Evolutionary conservation across 1,284 basidiomycete species (phyloP).

Genomic region (Chiua sp.): DNA sequence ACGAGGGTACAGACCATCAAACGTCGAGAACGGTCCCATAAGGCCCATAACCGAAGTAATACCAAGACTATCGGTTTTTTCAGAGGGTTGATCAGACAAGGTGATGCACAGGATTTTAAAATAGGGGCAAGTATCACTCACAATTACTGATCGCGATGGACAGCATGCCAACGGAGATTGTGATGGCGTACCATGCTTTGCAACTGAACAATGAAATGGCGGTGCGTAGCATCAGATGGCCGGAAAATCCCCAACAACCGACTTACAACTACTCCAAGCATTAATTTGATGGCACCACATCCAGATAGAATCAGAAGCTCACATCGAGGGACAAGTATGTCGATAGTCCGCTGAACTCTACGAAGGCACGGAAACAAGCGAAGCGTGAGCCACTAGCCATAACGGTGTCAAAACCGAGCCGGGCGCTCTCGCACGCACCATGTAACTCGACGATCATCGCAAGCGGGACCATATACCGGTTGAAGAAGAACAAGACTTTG

Average conservation of each 20-base stretch:
- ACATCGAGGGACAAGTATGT: constrained; percentile 21
- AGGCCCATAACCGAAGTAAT: constrained; percentile 48
- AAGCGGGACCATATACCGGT: constrained; percentile 52
- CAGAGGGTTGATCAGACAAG: background rate
- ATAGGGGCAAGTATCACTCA: constrained; percentile 24
- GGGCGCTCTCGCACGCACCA: constrained; percentile 34
- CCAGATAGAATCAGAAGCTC: constrained; percentile 2
- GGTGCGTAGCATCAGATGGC: constrained; percentile 4
- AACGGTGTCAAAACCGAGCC: too few relatives aligned
- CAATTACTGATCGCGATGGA: constrained; percentile 46
- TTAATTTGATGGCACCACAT: background rate
- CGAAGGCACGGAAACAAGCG: background rate
- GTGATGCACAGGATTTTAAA: background rate
- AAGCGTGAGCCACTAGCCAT: background rate
- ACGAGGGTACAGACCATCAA: constrained; percentile 42
- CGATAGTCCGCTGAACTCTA: constrained; percentile 33
- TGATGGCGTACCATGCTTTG: constrained; percentile 39
- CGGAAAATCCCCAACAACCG: background rate
- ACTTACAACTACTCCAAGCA: constrained; percentile 21
- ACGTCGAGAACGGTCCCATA: constrained; percentile 42
- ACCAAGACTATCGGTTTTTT: constrained; percentile 35
- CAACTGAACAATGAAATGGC: constrained; percentile 34
- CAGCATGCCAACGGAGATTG: constrained; percentile 39
- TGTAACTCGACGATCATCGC: constrained; percentile 43
- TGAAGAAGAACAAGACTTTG: constrained; percentile 51